Base-by-base conservation (phyloP, 1,284 basidiomycete species). In the Apiotrichum laibachii region DNA sequence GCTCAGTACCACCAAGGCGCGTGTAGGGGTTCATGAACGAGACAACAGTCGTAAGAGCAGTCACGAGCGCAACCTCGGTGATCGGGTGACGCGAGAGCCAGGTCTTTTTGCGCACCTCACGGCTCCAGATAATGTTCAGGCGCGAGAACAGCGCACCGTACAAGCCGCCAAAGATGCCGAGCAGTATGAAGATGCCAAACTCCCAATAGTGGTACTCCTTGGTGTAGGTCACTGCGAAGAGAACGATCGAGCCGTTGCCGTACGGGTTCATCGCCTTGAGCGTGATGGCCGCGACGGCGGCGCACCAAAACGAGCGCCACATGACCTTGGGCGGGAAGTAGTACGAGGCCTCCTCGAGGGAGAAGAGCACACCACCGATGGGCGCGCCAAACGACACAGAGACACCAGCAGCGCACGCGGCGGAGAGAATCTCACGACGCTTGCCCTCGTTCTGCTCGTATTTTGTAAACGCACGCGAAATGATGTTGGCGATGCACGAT, bases 401-500 rank as follows among this genome's bases (percentile, higher is more conserved):
- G 0, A 81, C 80, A 31, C 79, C 79, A 12, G 81, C 82, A 7
- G 93, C 93, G 74, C 90, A 91, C 16, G 92, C 91, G 7, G 93
- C 92, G 61, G 90, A 93, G 19, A 97, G 80, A 53, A 97, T 86
- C 77, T 97, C 94, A 51, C 94, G 85, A 42, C 92, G 83, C 75
- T 97, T 97, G 88, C 90, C 89, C 84, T 95, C 93, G 69, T 97
- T 97, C 59, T 85, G 88, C 76, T 97, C 91, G 70, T 94, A 93
- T 78, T 97, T 97, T 56, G 78, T 78, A 68, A 91, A 88, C 68
- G 88, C 85, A 31, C 95, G 85, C 66, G 91, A 93, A 62, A 94
- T 84, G 62, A 99, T 96, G 73, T 98, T 99, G 21, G 92, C 94
- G 49, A 97, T 82, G 76, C 93, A 97, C 55, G 88, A 89, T 1